These are phyloP conservation scores for Casuarina equisetifolia DNA, from an alignment of 306 rosid genomes.

Conservation along the genomic window DNA sequence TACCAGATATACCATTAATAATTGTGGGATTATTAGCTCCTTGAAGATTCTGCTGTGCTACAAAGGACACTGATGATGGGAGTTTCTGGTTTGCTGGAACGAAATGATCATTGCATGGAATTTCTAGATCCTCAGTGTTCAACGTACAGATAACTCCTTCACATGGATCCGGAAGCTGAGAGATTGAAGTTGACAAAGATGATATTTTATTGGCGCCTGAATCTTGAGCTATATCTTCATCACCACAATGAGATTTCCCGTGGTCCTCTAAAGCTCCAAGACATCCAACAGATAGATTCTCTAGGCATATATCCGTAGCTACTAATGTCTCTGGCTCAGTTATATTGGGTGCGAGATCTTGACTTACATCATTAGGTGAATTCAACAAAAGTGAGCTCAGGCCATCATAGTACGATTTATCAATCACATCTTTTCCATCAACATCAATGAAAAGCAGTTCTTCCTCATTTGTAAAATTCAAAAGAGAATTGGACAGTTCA, in stretches of 20 bases:
- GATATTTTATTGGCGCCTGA: slow-evolving; percentile 42
- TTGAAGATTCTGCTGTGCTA: slow-evolving; percentile 26
- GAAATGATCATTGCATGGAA: slow-evolving; percentile 83
- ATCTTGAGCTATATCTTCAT: slow-evolving; percentile 35
- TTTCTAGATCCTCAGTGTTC: slow-evolving; percentile 73
- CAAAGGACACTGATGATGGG: slow-evolving; percentile 32
- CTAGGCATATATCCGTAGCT: slow-evolving; percentile 37
- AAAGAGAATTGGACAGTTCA: slow-evolving; percentile 75
- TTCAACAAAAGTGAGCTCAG: slow-evolving; percentile 73
- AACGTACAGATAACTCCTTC: slow-evolving; percentile 50
- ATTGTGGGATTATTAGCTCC: slow-evolving; percentile 37
- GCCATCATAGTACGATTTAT: slow-evolving; percentile 78
- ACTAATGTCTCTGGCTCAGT: slow-evolving; percentile 35
- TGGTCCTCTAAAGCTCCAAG: slow-evolving; percentile 44
- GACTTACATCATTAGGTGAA: slow-evolving; percentile 50
- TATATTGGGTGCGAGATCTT: slow-evolving; percentile 35
- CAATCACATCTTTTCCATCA: slow-evolving; percentile 66
- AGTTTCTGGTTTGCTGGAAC: slow-evolving; percentile 50
- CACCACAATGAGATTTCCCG: slow-evolving; percentile 30
- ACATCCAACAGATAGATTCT: slow-evolving; percentile 37
- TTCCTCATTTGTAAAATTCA: slow-evolving; percentile 78
- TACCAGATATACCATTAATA: slow-evolving; percentile 38
- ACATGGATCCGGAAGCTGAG: slow-evolving; percentile 46
- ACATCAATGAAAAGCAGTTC: slow-evolving; percentile 62
- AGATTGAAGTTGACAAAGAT: slow-evolving; percentile 45